Evolutionary conservation across 75 land plant genomes (phyloP).

Genomic region (Adiantum capillusveneris): DNA sequence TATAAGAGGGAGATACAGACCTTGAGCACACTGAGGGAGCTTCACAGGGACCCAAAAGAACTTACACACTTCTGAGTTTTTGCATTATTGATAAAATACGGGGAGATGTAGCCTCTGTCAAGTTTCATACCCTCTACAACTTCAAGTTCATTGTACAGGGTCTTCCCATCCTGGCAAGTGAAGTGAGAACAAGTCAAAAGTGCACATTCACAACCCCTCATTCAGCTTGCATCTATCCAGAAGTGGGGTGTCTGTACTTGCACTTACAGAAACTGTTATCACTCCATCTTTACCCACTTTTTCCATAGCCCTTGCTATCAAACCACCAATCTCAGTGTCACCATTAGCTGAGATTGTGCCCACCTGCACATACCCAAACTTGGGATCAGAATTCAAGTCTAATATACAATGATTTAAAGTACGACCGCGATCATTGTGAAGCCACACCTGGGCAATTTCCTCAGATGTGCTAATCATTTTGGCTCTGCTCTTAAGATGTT

Average conservation of each 20-base stretch:
- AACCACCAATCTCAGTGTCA: conserved; percentile 70
- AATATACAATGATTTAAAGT: neutral
- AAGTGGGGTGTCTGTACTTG: neutral
- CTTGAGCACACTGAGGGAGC: neutral
- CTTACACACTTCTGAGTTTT: conserved; percentile 79
- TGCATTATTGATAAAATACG: conserved; percentile 51
- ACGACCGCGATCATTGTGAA: neutral
- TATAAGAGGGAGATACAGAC: neutral
- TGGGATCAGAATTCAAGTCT: neutral
- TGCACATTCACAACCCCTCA: neutral
- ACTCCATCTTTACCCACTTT: conserved; percentile 87
- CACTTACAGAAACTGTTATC: conserved; percentile 58
- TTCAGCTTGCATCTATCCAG: neutral
- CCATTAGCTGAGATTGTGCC: conserved; percentile 81
- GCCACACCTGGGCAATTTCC: conserved; percentile 27
- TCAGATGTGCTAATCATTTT: conserved; percentile 33
- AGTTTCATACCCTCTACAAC: conserved; percentile 72
- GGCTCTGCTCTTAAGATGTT: conserved; percentile 25
- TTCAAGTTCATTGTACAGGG: conserved; percentile 53
- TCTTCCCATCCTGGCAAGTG: conserved; percentile 56
- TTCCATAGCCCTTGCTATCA: conserved; percentile 84
- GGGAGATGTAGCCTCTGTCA: conserved; percentile 62
- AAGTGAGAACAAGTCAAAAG: neutral
- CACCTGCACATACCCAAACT: conserved; percentile 30
- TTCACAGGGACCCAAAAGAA: neutral